phyloP scores from a whole-genome alignment of 1,284 basidiomycete species.

The Trametes pubescens region DNA sequence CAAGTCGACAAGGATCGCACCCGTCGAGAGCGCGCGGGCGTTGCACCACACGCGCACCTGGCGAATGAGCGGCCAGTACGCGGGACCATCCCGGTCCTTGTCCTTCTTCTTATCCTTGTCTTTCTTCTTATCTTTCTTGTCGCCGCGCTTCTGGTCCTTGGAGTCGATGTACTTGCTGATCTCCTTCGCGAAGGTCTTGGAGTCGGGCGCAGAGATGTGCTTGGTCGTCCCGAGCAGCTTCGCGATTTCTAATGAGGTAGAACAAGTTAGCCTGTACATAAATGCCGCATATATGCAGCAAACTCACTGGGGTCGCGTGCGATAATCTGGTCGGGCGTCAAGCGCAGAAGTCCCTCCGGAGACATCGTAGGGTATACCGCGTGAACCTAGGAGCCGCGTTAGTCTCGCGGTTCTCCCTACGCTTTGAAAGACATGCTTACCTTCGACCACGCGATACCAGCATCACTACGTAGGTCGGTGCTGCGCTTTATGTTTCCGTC shows the following conservation, averaged over 20 bases:
- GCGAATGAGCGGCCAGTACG: conserved; percentile 69
- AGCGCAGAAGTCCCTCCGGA: conserved; percentile 54
- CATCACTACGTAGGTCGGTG: conserved; percentile 63
- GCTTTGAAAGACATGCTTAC: conserved; percentile 38
- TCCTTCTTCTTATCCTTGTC: conserved; percentile 51
- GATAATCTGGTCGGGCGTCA: conserved; percentile 61
- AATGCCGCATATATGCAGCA: conserved; percentile 6
- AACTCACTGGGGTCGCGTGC: conserved; percentile 52
- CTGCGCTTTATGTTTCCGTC: conserved; percentile 61
- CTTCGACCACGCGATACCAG: conserved; percentile 69
- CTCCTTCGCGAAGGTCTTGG: conserved; percentile 59
- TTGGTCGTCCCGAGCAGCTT: conserved; percentile 60
- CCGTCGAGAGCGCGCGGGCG: conserved; percentile 58
- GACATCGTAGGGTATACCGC: conserved; percentile 64
- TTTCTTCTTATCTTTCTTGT: conserved; percentile 47
- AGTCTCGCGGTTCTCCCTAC: neutral
- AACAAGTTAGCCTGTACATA: neutral
- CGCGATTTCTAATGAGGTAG: conserved; percentile 45
- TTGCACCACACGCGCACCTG: conserved; percentile 67
- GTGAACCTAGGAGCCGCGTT: conserved; percentile 52
- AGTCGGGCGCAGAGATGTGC: conserved; percentile 57
- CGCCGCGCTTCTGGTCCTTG: conserved; percentile 63
- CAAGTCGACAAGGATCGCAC: conserved; percentile 66
- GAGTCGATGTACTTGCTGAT: conserved; percentile 73
- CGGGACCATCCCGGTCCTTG: conserved; percentile 46